Base-by-base conservation (phyloP, 225 moss, liverwort and hornwort species). In the Asterella californica region DNA sequence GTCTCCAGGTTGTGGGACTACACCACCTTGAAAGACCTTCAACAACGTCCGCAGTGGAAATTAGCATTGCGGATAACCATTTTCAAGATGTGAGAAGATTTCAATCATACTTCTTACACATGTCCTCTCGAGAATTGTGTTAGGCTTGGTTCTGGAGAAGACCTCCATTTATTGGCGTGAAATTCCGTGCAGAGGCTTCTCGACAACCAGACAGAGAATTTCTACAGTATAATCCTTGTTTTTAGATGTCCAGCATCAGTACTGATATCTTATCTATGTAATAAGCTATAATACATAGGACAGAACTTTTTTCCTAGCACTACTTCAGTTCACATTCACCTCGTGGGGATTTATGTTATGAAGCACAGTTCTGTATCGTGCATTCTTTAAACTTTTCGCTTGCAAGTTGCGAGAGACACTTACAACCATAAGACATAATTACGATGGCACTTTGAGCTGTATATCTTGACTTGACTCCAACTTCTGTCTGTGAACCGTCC, bases 361-460 rank as follows among this genome's bases (percentile, higher is more conserved):
- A 25, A n/a, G 34, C 37, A 36, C 21, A 37, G 14, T 22, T 38
- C 70, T 70, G 37, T 38, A 30, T 38, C 30, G 64, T 64, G 70
- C n/a, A n/a, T n/a, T 34, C 64, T n/a, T 64, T 64, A 64, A 64
- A 12, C 70, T 21, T 70, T 70, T 29, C 12, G n/a, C 66, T 66
- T 30, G 9, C 66, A 30, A 66, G 21, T 9, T n/a, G 66, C n/a
- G n/a, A n/a, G n/a, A n/a, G n/a, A n/a, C n/a, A n/a, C 37, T 70
- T 70, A 70, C 37, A 70, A 38, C 37, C 42, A 42, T 15, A 70
- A 70, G 37, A 38, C 36, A 70, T 70, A 70, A 70, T 70, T 70
- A 70, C 36, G 24, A 70, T 45, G 70, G 38, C 70, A 70, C 36
- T 37, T 70, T 37, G 70, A 70, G 12, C 42, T 70, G 70, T 37